phyloP scores from a whole-genome alignment of 768 basidiomycete species.

The Kwoniella newhampshirensis region DNA sequence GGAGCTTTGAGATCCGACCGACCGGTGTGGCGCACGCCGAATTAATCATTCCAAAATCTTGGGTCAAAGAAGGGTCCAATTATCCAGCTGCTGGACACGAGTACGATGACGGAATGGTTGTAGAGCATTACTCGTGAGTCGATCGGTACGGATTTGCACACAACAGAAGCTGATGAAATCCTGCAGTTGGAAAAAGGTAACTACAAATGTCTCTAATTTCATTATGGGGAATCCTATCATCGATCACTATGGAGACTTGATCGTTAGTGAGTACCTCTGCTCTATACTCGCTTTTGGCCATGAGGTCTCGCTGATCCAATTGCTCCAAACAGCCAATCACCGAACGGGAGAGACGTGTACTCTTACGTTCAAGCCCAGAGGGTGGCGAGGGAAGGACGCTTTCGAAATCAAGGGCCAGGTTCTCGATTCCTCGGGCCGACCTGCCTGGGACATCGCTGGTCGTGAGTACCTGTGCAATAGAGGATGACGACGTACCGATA shows the following conservation, averaged over 20 bases:
- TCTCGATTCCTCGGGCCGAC: slow-evolving; percentile 63
- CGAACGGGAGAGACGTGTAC: slow-evolving; percentile 82
- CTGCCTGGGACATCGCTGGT: slow-evolving; percentile 85
- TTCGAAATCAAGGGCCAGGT: slow-evolving; percentile 90
- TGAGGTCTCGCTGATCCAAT: slow-evolving; percentile 3
- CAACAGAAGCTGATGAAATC: neutral
- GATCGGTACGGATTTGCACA: neutral
- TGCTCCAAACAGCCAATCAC: slow-evolving; percentile 65
- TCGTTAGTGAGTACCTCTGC: slow-evolving; percentile 59
- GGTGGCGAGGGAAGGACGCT: slow-evolving; percentile 88
- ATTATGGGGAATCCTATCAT: slow-evolving; percentile 85
- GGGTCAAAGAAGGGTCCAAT: slow-evolving; percentile 56
- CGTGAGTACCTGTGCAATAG: slow-evolving; percentile 53
- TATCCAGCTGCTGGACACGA: slow-evolving; percentile 40
- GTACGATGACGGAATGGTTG: slow-evolving; percentile 58
- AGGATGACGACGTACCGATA: neutral
- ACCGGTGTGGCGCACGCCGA: slow-evolving; percentile 92
- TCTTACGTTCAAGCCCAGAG: slow-evolving; percentile 91
- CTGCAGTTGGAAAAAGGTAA: slow-evolving; percentile 47
- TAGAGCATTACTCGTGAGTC: slow-evolving; percentile 71
- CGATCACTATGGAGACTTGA: slow-evolving; percentile 93
- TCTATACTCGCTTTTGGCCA: neutral
- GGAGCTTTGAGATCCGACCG: slow-evolving; percentile 92
- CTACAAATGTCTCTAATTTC: slow-evolving; percentile 71
- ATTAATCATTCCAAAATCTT: slow-evolving; percentile 68